Evolutionary conservation across 352 stramenopile species (phyloP), one percentile per base, ranked within the genome.

Genomic region (Elongisporangium anandrum): DNA sequence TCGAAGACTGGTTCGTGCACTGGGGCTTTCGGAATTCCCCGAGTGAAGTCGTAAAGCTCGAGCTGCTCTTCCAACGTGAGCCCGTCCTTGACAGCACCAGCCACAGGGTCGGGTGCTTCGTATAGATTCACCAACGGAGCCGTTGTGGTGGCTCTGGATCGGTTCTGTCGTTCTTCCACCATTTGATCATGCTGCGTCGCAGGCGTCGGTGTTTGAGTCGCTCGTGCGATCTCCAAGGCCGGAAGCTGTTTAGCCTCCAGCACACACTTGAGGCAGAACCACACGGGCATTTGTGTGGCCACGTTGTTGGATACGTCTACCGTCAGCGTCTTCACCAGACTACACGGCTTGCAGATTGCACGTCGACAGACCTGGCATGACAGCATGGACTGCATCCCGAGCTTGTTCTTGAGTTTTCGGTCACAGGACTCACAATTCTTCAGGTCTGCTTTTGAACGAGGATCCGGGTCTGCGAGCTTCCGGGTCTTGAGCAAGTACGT

Each of bases 191-290:
- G 29, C 29, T 8, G 29, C 29, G 29, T 41, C 29, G 29, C 29
- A 41, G 5, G 5, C 9, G 9, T 41, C 29, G 29, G 29, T 15
- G 29, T 41, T 41, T 41, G 29, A 8, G 29, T 41, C 29, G 29
- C 29, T 4, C 29, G 29, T 13, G 29, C 29, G 29, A 41, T 41
- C 29, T 41, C 29, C 5, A 41, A 13, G 5, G 29, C 29, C 13
- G 29, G 29, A 41, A 41, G 29, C 29, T 41, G 29, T 13, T 41
- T 41, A 2, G 29, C 29, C 29, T 41, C 29, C 29, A 41, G 50
- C 4, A 75, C 61, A 39, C 70, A 78, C 2, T 26, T 52, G 38
- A 53, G 72, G 50, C 70, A 78, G 21, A 78, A 64, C n/a, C 49
- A 52, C 21, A 57, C 54, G 9, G 19, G 12, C 56, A 60, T 69